phyloP scores from a whole-genome alignment of 1,284 basidiomycete genomes.

The Pholiota adiposa region DNA sequence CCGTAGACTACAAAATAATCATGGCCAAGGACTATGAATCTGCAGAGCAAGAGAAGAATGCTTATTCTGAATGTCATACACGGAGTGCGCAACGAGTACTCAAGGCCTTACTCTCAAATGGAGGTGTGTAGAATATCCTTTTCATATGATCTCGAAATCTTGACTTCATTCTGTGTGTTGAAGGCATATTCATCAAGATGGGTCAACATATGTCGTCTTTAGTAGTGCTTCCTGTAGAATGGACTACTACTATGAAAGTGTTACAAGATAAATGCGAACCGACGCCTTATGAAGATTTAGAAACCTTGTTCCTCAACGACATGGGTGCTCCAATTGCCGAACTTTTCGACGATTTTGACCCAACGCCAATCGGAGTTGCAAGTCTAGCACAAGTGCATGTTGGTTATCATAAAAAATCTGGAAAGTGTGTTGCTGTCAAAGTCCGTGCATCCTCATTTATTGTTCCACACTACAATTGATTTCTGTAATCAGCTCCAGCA shows the following conservation, averaged over 20 bases:
- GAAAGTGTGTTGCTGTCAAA: slow-evolving; percentile 90
- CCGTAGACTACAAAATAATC: slow-evolving; percentile 85
- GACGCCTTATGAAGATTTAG: slow-evolving; percentile 72
- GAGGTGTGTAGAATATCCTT: slow-evolving; percentile 59
- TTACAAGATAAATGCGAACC: slow-evolving; percentile 88
- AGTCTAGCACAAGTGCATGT: slow-evolving; percentile 96
- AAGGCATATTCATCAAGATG: slow-evolving; percentile 90
- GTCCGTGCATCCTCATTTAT: slow-evolving; percentile 36
- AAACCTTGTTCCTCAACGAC: slow-evolving; percentile 73
- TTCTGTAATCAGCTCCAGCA: slow-evolving; percentile 75
- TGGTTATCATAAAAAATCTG: slow-evolving; percentile 74
- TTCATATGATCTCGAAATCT: neutral
- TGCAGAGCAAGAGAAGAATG: slow-evolving; percentile 57
- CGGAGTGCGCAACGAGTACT: slow-evolving; percentile 81
- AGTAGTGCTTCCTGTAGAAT: slow-evolving; percentile 80
- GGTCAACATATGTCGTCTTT: slow-evolving; percentile 88
- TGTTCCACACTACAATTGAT: neutral
- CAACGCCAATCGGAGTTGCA: slow-evolving; percentile 92
- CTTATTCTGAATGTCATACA: slow-evolving; percentile 79
- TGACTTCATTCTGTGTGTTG: slow-evolving; percentile 3
- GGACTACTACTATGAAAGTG: slow-evolving; percentile 68
- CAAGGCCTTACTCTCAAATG: slow-evolving; percentile 84
- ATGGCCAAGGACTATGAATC: slow-evolving; percentile 65
- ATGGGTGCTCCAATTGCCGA: slow-evolving; percentile 69
- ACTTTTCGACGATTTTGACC: slow-evolving; percentile 84